Conservation (phyloP, 1,284 basidiomycete species). For the Athelia sp. region DNA sequence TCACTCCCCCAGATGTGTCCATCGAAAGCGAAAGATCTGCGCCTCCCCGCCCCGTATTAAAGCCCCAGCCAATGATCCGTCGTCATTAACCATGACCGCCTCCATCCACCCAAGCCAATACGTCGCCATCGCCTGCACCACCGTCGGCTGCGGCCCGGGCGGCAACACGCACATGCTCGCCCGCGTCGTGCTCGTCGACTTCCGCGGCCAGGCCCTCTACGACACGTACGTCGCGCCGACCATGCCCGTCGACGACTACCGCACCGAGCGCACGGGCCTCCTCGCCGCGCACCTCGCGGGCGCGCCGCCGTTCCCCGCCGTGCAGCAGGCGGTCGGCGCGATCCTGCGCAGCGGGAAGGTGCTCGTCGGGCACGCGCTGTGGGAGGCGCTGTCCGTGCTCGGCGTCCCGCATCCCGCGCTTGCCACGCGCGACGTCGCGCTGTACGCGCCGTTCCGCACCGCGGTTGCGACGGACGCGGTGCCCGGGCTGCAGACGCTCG, state of each 20-base stretch:
- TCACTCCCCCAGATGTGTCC: no score
- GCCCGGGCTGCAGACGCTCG: constrained; percentile 68
- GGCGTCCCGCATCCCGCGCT: constrained; percentile 78
- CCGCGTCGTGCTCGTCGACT: constrained; percentile 65
- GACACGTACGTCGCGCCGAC: constrained; percentile 65
- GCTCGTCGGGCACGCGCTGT: constrained; percentile 69
- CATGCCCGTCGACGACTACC: constrained; percentile 67
- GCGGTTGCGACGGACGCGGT: constrained; percentile 59
- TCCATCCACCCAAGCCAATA: constrained; percentile 31
- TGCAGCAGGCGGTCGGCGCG: constrained; percentile 60
- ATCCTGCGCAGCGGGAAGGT: constrained; percentile 59
- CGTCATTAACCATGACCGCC: background rate
- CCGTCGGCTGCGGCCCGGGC: constrained; percentile 71
- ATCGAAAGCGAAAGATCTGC: no score
- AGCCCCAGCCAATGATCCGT: no score
- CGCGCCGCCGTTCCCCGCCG: constrained; percentile 48
- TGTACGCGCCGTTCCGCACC: constrained; percentile 76
- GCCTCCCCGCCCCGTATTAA: no score
- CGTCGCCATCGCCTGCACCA: constrained; percentile 51
- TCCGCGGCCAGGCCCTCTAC: constrained; percentile 49
- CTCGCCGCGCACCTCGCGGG: constrained; percentile 51
- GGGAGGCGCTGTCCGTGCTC: constrained; percentile 79
- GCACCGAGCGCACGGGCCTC: constrained; percentile 69
- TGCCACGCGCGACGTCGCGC: constrained; percentile 74
- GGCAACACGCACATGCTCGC: constrained; percentile 75